These are phyloP conservation scores for Heimioporus sp. DNA, from an alignment of 768 basidiomycete species.

Conservation along the genomic window DNA sequence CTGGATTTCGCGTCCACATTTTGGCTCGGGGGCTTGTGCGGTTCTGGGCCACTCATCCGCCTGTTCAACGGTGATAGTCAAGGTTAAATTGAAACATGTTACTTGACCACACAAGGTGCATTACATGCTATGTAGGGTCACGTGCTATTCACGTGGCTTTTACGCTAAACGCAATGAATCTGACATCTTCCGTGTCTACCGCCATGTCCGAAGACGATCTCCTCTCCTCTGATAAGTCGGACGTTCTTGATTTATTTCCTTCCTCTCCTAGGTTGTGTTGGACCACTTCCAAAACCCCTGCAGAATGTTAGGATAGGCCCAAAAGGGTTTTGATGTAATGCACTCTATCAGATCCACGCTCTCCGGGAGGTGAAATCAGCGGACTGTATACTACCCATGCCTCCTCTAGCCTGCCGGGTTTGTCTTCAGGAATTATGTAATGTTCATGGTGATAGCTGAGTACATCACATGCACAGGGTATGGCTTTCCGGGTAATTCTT, in stretches of 20 bases:
- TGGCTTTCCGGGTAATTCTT: too few species aligned
- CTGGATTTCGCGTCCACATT: slow-evolving; percentile 16
- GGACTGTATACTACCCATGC: slow-evolving; percentile 13
- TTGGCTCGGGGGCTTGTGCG: slow-evolving; percentile 13
- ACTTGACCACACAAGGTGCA: too few species aligned
- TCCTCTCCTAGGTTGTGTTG: slow-evolving; percentile 17
- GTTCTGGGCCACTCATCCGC: slow-evolving; percentile 26
- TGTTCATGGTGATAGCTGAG: too few species aligned
- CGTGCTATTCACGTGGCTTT: too few species aligned
- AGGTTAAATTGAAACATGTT: too few species aligned
- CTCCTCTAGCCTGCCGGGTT: not conserved
- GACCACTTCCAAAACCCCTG: slow-evolving; percentile 22
- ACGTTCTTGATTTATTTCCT: slow-evolving; percentile 7
- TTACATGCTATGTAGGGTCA: too few species aligned
- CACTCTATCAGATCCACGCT: slow-evolving; percentile 30
- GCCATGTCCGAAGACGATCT: slow-evolving; percentile 15
- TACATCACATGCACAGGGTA: too few species aligned
- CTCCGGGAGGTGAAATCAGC: slow-evolving; percentile 46
- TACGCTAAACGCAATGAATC: too few species aligned
- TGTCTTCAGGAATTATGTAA: too few species aligned
- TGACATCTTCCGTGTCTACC: too few species aligned
- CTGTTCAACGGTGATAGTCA: slow-evolving; percentile 9
- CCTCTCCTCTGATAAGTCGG: slow-evolving; percentile 16
- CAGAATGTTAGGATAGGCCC: slow-evolving; percentile 5
- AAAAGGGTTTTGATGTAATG: slow-evolving; percentile 1